Conservation (phyloP, 2,329 filamentous ascomycete genomes). For the Cercospora sp. region DNA sequence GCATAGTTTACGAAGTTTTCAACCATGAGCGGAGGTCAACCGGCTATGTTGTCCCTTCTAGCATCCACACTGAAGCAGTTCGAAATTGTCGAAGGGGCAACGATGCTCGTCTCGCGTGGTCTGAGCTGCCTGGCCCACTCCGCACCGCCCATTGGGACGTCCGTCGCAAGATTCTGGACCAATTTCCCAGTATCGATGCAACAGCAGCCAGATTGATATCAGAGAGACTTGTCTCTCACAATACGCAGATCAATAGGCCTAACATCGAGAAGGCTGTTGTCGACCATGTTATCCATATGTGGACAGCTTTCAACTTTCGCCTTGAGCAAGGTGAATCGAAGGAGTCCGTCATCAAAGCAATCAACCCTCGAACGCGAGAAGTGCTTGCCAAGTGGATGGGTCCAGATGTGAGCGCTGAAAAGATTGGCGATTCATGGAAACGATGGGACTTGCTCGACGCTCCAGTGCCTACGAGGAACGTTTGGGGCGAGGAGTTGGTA, state of each 20-base stretch:
- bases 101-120: slow-evolving; percentile 2
- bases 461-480: background rate
- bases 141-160: slow-evolving; percentile 2
- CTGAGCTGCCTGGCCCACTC: background rate
- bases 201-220: slow-evolving; percentile 17
- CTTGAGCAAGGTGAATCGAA: slow-evolving; percentile 9
- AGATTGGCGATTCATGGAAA: slow-evolving; percentile 12
- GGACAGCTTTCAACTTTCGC: slow-evolving; percentile 20
- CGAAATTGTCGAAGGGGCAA: slow-evolving; percentile 2
- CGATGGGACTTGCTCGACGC: slow-evolving; percentile 14
- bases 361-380: slow-evolving; percentile 19
- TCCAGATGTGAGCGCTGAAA: background rate
- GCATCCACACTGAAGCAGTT: slow-evolving; percentile 14
- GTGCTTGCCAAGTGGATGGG: slow-evolving; percentile 19
- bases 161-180: slow-evolving; percentile 17
- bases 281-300: slow-evolving; percentile 18
- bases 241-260: background rate
- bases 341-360: slow-evolving; percentile 4
- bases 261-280: slow-evolving; percentile 20
- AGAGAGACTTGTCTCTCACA: slow-evolving; percentile 10
- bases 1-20: slow-evolving; percentile 23
- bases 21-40: background rate
- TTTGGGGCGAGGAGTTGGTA: background rate
- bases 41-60: slow-evolving; percentile 19
- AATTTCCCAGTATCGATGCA: slow-evolving; percentile 17